phyloP scores from a whole-genome alignment of 2,329 filamentous ascomycete species.

The Sclerotinia minor region DNA sequence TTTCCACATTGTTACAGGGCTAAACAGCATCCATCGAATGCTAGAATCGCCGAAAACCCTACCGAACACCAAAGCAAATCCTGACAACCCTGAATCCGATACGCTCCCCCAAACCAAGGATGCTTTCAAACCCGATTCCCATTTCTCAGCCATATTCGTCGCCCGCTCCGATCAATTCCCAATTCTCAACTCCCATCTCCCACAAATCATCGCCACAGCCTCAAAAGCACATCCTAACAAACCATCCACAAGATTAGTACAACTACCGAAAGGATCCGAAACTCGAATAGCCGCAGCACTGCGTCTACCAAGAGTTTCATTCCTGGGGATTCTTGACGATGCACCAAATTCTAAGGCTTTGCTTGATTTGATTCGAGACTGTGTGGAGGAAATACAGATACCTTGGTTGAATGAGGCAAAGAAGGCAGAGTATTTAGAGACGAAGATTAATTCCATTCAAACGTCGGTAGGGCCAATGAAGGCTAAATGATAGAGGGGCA shows the following conservation, averaged over 20 bases:
- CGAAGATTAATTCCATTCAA: conserved; percentile 51
- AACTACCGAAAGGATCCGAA: conserved; percentile 61
- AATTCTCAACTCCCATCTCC: conserved; percentile 60
- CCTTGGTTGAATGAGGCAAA: conserved; percentile 55
- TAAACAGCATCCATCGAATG: conserved; percentile 61
- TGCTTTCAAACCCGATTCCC: neutral
- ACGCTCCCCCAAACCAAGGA: neutral
- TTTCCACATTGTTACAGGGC: conserved; percentile 62
- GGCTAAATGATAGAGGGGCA: neutral
- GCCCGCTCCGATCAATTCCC: conserved; percentile 57
- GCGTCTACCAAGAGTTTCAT: conserved; percentile 63
- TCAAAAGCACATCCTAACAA: conserved; percentile 46
- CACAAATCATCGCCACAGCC: conserved; percentile 54
- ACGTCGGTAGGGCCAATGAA: conserved; percentile 34
- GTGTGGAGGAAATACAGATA: conserved; percentile 54
- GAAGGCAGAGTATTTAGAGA: conserved; percentile 46
- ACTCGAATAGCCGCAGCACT: conserved; percentile 57
- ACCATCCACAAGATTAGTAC: conserved; percentile 57
- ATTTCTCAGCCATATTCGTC: conserved; percentile 55
- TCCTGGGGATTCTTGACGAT: conserved; percentile 57
- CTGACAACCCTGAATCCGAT: neutral
- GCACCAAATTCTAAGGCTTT: conserved; percentile 60
- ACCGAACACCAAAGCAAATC: neutral
- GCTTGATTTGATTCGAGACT: conserved; percentile 54
- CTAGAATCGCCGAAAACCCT: conserved; percentile 43